A percentile compares a stretch with the other conserved stretches of the same genome.
These are phyloP conservation scores for Penicillium sp. DNA, from an alignment of 2,329 filamentous ascomycete genomes.

Conservation along the genomic window DNA sequence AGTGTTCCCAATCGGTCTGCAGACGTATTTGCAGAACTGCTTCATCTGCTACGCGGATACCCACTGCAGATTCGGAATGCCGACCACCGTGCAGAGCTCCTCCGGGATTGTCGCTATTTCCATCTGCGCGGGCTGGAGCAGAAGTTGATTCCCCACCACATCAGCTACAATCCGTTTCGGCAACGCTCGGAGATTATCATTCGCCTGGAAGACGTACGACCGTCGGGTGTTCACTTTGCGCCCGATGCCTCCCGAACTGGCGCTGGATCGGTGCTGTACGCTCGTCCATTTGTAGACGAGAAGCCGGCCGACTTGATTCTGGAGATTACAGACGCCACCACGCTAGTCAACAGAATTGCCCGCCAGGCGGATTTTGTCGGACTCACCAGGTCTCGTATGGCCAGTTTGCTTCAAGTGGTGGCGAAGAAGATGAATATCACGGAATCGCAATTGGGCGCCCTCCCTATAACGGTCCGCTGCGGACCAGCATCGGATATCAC, in stretches of 20 bases:
- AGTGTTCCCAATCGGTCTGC: conserved; percentile 78
- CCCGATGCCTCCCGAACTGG: conserved; percentile 46
- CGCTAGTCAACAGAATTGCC: conserved; percentile 57
- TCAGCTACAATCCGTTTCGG: conserved; percentile 73
- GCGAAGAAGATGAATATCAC: conserved; percentile 76
- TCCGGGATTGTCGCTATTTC: conserved; percentile 89
- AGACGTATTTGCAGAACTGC: conserved; percentile 80
- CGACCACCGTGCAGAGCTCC: conserved; percentile 72
- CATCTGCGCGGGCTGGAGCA: conserved; percentile 92
- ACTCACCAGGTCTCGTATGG: conserved; percentile 69
- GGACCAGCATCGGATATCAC: conserved; percentile 53
- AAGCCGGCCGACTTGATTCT: conserved; percentile 73
- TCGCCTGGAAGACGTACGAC: conserved; percentile 82
- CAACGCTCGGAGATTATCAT: conserved; percentile 75
- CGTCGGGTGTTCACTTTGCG: conserved; percentile 74
- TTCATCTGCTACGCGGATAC: conserved; percentile 83
- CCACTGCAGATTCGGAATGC: conserved; percentile 75
- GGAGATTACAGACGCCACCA: conserved; percentile 73
- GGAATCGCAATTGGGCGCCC: conserved; percentile 58
- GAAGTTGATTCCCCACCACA: conserved; percentile 74
- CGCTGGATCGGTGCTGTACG: conserved; percentile 72
- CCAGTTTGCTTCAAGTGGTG: conserved; percentile 77
- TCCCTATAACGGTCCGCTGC: conserved; percentile 68
- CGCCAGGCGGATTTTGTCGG: conserved; percentile 73
- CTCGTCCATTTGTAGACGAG: conserved; percentile 83